Conservation (phyloP, 1,139 yeast species). For the Diutina scorzettiae region DNA sequence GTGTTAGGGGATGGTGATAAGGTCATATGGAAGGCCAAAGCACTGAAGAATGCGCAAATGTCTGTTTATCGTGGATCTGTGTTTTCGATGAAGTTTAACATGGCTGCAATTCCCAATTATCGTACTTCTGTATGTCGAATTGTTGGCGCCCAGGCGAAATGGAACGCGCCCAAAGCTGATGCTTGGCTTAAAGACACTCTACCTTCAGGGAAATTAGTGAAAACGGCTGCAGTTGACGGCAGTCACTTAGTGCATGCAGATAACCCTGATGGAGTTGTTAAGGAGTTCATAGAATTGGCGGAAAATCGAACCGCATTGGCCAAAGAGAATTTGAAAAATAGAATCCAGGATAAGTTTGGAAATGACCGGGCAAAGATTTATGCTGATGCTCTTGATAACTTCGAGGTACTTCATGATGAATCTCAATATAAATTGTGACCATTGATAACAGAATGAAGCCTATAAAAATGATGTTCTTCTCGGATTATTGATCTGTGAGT, state of each 20-base stretch:
- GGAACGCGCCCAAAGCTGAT: conserved; percentile 39
- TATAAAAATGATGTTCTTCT: too few relatives aligned
- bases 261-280: conserved; percentile 20
- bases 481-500: too few relatives aligned
- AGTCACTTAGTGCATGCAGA: conserved; percentile 10
- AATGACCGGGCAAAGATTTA: neutral
- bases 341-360: neutral
- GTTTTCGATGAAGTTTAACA: conserved; percentile 20
- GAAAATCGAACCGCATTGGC: conserved; percentile 8
- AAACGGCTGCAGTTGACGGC: conserved; percentile 8
- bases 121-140: conserved; percentile 38
- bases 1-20: conserved; percentile 13
- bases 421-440: too few relatives aligned
- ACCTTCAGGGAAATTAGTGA: conserved; percentile 16
- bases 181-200: conserved; percentile 18
- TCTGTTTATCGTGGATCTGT: conserved; percentile 35
- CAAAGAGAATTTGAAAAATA: neutral
- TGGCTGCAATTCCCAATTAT: conserved; percentile 23
- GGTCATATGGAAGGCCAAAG: conserved; percentile 18
- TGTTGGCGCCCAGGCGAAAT: conserved; percentile 35
- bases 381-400: neutral
- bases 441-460: too few relatives aligned
- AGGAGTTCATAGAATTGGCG: conserved; percentile 25
- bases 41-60: conserved; percentile 34
- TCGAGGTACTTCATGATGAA: too few relatives aligned